phyloP scores from a whole-genome alignment of 2,329 filamentous ascomycete species.

The Epichloe sp. region DNA sequence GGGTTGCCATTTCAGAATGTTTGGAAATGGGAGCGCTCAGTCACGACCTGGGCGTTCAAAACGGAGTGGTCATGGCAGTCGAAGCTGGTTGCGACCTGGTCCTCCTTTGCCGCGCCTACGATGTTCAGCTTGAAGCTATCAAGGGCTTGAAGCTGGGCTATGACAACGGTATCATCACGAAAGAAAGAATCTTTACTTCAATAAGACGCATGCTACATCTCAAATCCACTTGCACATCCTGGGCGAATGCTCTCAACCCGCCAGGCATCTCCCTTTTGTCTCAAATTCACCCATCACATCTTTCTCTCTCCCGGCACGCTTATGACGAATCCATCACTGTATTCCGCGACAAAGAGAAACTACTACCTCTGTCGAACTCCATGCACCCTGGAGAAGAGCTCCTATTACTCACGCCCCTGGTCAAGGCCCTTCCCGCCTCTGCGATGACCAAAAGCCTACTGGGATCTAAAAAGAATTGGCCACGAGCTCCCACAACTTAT shows the following conservation, averaged over 20 bases:
- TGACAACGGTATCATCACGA: constrained; percentile 80
- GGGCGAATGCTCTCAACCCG: constrained; percentile 84
- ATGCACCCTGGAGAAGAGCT: constrained; percentile 78
- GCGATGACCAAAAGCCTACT: constrained; percentile 62
- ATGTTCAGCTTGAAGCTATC: constrained; percentile 83
- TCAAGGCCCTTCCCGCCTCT: constrained; percentile 86
- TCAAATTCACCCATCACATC: constrained; percentile 70
- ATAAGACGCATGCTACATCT: constrained; percentile 64
- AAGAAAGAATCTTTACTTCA: constrained; percentile 67
- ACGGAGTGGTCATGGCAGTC: constrained; percentile 93
- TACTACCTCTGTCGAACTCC: constrained; percentile 70
- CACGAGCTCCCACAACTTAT: constrained; percentile 26
- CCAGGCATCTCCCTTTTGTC: constrained; percentile 65
- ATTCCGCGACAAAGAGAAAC: constrained; percentile 74
- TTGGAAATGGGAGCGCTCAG: constrained; percentile 93
- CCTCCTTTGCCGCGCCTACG: constrained; percentile 75
- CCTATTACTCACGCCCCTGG: constrained; percentile 74
- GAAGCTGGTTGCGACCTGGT: constrained; percentile 92
- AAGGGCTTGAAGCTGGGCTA: constrained; percentile 78
- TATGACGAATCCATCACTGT: constrained; percentile 92
- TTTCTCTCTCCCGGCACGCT: constrained; percentile 66
- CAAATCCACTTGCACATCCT: constrained; percentile 77
- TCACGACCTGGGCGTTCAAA: constrained; percentile 92
- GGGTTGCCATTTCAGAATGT: constrained; percentile 84
- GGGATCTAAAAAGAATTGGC: constrained; percentile 34